Evolutionary conservation across 2,329 filamentous ascomycete genomes (phyloP), one percentile per base, ranked within the genome.

Genomic region (Teratosphaeria nubilosa): DNA sequence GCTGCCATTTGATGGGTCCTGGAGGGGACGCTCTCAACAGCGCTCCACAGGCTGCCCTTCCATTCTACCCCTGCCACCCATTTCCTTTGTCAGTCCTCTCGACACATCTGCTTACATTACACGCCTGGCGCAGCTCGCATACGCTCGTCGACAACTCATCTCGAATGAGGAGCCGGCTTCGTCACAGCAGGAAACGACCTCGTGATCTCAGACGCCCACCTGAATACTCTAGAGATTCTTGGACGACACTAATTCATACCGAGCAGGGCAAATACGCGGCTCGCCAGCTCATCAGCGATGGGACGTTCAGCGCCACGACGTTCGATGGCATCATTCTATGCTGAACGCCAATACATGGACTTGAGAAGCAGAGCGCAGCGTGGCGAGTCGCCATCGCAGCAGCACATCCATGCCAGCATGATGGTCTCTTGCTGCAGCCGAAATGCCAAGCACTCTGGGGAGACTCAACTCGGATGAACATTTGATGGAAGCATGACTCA

Each of bases 131-230:
- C 59, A 70, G 69, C 64, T 69, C 50, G 67, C 66, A 20, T 71
- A 71, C 58, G 69, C 69, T 54, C 65, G 69, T 52, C 64, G 69
- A 54, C 69, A 71, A 58, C 61, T 71, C 37, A 69, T 71, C 41
- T 67, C 68, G 48, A 70, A 68, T 58, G 69, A 70, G 45, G 48
- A 48, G 20, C 41, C 41, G 27, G 27, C 27, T 30, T 30, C 27
- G 9, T 48, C 41, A 48, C 41, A 48, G 41, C 41, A 48, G n/a
- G 16, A 22, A 22, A 2, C 5, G 20, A 20, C 41, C 20, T 48
- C 41, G 9, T 48, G n/a, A 48, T 20, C 16, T 2, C 16, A 48
- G 16, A 48, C n/a, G 16, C 20, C 9, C 10, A 48, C 41, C 41
- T 22, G 41, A 16, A 48, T 20, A 48, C n/a, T 11, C 20, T 16